phyloP scores from a whole-genome alignment of 2,329 filamentous ascomycete genomes.

The Botrytis squamosa region DNA sequence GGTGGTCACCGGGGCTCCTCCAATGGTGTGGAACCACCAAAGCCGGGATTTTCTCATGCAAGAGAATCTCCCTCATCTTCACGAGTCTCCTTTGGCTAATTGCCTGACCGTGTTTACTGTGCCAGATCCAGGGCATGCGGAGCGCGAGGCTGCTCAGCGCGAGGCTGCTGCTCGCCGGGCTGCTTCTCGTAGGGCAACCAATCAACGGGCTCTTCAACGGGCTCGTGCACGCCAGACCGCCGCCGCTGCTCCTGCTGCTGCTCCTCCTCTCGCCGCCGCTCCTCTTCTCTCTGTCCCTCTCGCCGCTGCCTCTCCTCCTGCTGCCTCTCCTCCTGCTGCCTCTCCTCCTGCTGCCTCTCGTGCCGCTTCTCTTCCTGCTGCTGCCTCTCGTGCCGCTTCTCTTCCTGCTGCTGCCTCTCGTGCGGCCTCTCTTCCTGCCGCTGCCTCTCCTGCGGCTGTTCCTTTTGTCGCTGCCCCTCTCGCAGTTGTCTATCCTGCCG shows the following conservation, averaged over 20 bases:
- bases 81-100: background rate
- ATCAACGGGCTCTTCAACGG: background rate
- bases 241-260: no score
- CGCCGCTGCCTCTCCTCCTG: no score
- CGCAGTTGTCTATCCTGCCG: no score
- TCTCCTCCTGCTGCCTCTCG: no score
- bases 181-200: background rate
- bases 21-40: background rate
- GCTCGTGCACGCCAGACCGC: background rate
- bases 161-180: background rate
- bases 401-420: no score
- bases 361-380: no score
- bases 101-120: accelerated
- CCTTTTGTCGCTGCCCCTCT: background rate
- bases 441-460: accelerated
- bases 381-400: no score
- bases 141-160: background rate
- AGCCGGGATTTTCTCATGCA: background rate
- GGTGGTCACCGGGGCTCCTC: accelerated
- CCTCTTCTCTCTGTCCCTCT: no score
- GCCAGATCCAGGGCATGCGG: background rate
- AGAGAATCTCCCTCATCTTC: accelerated
- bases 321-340: no score
- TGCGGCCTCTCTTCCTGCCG: no score
- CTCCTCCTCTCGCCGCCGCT: no score